Evolutionary conservation across 495 filamentous ascomycete genomes (phyloP).

Genomic region (Evansstolkia leycettana): DNA sequence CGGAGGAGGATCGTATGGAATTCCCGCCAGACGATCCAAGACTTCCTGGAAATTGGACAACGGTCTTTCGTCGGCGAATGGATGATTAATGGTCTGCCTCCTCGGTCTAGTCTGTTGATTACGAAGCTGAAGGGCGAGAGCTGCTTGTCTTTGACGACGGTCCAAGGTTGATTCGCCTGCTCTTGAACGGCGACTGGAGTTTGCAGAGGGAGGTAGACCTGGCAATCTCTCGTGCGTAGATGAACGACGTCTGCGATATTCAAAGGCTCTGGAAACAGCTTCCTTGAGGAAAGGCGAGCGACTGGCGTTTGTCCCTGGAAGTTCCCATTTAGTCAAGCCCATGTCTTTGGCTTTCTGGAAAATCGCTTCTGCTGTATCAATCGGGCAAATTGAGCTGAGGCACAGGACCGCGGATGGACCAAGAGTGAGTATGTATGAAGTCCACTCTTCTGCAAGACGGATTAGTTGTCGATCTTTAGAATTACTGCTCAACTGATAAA

Average conservation of each 20-base stretch:
- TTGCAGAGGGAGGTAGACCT: slow-evolving; percentile 5
- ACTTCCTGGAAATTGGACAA: slow-evolving; percentile 32
- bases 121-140: slow-evolving; percentile 29
- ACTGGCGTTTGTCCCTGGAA: slow-evolving; percentile 27
- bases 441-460: slow-evolving; percentile 47
- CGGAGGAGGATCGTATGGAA: slow-evolving; percentile 5
- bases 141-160: slow-evolving; percentile 24
- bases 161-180: slow-evolving; percentile 3
- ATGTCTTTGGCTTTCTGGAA: slow-evolving; percentile 41
- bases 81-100: slow-evolving; percentile 17
- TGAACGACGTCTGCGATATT: slow-evolving; percentile 20
- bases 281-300: slow-evolving; percentile 54
- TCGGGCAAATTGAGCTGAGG: slow-evolving; percentile 34
- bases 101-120: slow-evolving; percentile 16
- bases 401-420: slow-evolving; percentile 44
- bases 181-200: slow-evolving; percentile 2
- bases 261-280: slow-evolving; percentile 47
- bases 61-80: slow-evolving; percentile 30
- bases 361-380: slow-evolving; percentile 28
- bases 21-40: slow-evolving; percentile 19
- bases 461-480: slow-evolving; percentile 23
- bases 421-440: slow-evolving; percentile 45
- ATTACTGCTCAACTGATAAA: neutral
- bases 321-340: slow-evolving; percentile 46
- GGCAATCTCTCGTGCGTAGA: neutral